These are phyloP conservation scores for Lagerstroemia speciosa DNA, from an alignment of 345 rosid species.

Conservation along the genomic window DNA sequence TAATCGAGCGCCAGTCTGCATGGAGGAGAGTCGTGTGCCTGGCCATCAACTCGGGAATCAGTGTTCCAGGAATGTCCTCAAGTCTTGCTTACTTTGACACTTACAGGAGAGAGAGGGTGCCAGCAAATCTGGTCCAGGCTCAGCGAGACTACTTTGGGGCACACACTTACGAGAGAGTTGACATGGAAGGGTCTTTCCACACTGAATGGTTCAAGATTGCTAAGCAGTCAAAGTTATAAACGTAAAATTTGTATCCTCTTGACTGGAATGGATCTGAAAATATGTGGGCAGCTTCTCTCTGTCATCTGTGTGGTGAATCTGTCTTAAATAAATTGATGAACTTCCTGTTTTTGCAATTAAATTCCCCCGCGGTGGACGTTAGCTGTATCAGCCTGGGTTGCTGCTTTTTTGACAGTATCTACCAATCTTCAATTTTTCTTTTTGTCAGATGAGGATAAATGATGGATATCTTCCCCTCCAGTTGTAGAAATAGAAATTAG, in stretches of 20 bases:
- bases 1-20: slow-evolving; percentile 81
- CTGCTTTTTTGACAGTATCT: background rate
- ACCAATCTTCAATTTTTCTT: too few species aligned
- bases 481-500: too few species aligned
- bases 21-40: slow-evolving; percentile 92
- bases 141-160: slow-evolving; percentile 97
- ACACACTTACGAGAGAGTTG: slow-evolving; percentile 91
- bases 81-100: slow-evolving; percentile 93
- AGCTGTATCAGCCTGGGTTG: background rate
- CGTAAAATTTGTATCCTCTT: background rate
- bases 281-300: background rate
- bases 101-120: slow-evolving; percentile 71
- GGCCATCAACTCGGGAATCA: slow-evolving; percentile 79
- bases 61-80: slow-evolving; percentile 92
- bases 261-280: background rate
- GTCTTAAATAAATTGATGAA: slow-evolving; percentile 2
- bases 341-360: background rate
- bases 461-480: too few species aligned
- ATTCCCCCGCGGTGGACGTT: background rate
- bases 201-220: slow-evolving; percentile 98
- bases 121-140: slow-evolving; percentile 96
- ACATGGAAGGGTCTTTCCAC: slow-evolving; percentile 84
- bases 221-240: slow-evolving; percentile 42
- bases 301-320: background rate
- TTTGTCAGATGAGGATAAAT: too few species aligned